Base-by-base conservation (phyloP, 2,329 filamentous ascomycete species). In the Thelonectria rubi region DNA sequence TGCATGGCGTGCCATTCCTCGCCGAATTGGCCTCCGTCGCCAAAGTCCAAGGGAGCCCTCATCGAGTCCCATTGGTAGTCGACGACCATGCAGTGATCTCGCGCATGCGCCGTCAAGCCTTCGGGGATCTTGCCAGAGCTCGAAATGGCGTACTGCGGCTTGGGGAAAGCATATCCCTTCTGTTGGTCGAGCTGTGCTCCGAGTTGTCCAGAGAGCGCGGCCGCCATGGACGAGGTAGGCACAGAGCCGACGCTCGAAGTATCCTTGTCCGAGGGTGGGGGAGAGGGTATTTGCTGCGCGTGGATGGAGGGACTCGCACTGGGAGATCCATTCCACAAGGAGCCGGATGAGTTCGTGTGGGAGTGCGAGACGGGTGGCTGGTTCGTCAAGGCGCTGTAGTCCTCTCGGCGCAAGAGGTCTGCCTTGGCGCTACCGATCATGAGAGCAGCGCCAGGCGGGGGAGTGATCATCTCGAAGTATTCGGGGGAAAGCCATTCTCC, bases 1-100 rank as follows among this genome's bases (percentile, higher is more conserved):
- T 99, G 95, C 95, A 99, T 98, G 3, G 88, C 84, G 30, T 92
- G 91, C 95, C 95, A 99, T 77, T 98, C 95, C 77, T 99, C 95
- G 1, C 92, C 93, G 69, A 92, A 91, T 45, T 90, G 85, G 40
- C 94, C 95, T 10, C 94, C 94, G 70, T 93, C 89, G 7, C 94
- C 94, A 91, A 95, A 98, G 64, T 89, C 83, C 45, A 92, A 84
- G 0, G 91, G 88, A 3, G 85, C 80, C 14, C 91, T 86, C 84
- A 94, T 94, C 62, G 94, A 97, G 73, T 99, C 94, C 94, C 95
- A 99, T 70, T 94, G 91, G 72, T 92, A 96, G 76, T 99, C 95
- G n/a, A 97, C 84, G 52, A 91, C 85, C 5, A 92, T 83, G 72
- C 93, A 98, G 12, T 90, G 88, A 73, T 98, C 93, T 64, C 93